Evolutionary conservation across 2,329 filamentous ascomycete genomes (phyloP).

Genomic region (Paradendryphiella salina): DNA sequence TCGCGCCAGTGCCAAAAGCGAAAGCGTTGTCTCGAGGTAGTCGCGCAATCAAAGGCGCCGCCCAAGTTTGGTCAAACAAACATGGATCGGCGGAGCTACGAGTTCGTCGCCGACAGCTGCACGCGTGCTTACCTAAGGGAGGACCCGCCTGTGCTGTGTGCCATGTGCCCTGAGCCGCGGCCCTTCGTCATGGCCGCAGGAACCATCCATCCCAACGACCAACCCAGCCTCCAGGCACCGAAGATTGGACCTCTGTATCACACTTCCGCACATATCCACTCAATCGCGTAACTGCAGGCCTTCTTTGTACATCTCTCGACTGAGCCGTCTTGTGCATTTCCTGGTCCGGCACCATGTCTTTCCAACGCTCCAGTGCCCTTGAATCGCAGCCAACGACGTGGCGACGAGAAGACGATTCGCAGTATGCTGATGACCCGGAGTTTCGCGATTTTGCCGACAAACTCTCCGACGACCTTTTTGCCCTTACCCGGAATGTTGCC

Average conservation of each 20-base stretch:
- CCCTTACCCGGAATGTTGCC: conserved; percentile 83
- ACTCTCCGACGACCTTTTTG: conserved; percentile 86
- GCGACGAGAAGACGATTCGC: conserved; percentile 69
- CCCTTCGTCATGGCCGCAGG: conserved; percentile 36
- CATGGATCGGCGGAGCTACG: conserved; percentile 23
- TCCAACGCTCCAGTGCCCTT: conserved; percentile 80
- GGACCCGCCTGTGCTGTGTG: conserved; percentile 21
- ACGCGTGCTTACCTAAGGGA: conserved; percentile 22
- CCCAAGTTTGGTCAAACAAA: conserved; percentile 35
- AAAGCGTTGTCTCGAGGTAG: conserved; percentile 9
- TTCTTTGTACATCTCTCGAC: background rate
- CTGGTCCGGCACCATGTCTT: conserved; percentile 69
- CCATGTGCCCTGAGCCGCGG: conserved; percentile 21
- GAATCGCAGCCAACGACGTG: conserved; percentile 75
- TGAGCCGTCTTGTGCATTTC: background rate
- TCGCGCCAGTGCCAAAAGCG: conserved; percentile 10
- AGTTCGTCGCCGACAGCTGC: conserved; percentile 20
- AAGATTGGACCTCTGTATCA: conserved; percentile 16
- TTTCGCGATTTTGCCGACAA: conserved; percentile 82
- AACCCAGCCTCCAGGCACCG: conserved; percentile 34
- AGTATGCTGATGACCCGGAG: conserved; percentile 89
- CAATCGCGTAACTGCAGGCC: conserved; percentile 10
- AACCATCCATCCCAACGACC: conserved; percentile 16
- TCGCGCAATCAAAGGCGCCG: conserved; percentile 11
- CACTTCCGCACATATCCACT: conserved; percentile 6